These are phyloP conservation scores for Cladophialophora immunda DNA, from an alignment of 2,329 filamentous ascomycete genomes.

Conservation along the genomic window DNA sequence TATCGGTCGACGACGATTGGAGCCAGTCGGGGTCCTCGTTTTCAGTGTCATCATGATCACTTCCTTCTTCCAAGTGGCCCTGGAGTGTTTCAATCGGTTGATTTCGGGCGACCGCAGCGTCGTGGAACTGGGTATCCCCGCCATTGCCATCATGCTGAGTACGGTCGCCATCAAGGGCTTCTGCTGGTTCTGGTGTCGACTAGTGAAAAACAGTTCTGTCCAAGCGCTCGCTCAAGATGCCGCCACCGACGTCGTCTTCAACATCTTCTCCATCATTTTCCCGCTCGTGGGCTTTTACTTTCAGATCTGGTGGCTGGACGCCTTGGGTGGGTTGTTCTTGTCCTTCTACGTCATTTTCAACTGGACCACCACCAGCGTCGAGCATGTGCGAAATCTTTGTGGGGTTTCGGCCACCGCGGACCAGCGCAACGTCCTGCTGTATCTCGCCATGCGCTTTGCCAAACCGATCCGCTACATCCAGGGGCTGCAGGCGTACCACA, in stretches of 20 bases:
- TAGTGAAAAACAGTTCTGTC: conserved; percentile 86
- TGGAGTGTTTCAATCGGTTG: conserved; percentile 74
- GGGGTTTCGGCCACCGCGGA: conserved; percentile 81
- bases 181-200: conserved; percentile 87
- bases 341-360: conserved; percentile 80
- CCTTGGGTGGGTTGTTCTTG: conserved; percentile 79
- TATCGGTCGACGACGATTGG: conserved; percentile 77
- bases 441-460: conserved; percentile 93
- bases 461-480: conserved; percentile 87
- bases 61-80: conserved; percentile 78
- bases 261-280: conserved; percentile 86
- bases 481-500: conserved; percentile 83
- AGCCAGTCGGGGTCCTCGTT: conserved; percentile 81
- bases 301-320: conserved; percentile 84
- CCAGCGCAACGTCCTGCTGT: conserved; percentile 84
- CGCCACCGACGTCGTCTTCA: conserved; percentile 86
- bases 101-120: conserved; percentile 68
- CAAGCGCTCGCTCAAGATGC: conserved; percentile 77
- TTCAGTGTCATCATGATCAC: conserved; percentile 89
- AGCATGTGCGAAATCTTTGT: conserved; percentile 82
- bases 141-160: conserved; percentile 79
- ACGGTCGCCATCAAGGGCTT: conserved; percentile 83
- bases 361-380: conserved; percentile 76
- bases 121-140: conserved; percentile 75
- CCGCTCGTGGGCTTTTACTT: conserved; percentile 80